phyloP scores from a whole-genome alignment of 2,329 filamentous ascomycete species.

The Metarhizium robertsii region DNA sequence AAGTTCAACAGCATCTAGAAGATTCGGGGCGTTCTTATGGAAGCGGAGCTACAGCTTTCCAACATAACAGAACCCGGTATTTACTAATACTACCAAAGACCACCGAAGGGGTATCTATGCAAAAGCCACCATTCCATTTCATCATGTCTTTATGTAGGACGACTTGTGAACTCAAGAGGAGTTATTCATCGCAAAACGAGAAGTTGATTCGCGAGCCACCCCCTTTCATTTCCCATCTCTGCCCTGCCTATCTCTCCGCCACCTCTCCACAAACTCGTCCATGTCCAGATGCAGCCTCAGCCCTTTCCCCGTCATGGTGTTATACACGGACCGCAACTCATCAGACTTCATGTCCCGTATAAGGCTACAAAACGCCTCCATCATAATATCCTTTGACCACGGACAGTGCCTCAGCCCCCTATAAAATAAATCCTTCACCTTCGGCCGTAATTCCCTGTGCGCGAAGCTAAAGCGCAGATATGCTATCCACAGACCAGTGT shows the following conservation, averaged over 20 bases:
- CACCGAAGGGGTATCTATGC: too few relatives aligned
- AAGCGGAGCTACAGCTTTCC: too few relatives aligned
- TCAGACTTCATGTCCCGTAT: conserved; percentile 32
- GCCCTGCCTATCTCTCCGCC: conserved; percentile 12
- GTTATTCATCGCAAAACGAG: too few relatives aligned
- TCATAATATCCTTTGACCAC: conserved; percentile 38
- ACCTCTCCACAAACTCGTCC: conserved; percentile 35
- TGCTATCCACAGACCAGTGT: conserved; percentile 35
- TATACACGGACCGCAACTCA: conserved; percentile 40
- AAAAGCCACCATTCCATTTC: too few relatives aligned
- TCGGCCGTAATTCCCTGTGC: conserved; percentile 27
- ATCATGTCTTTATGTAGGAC: background rate
- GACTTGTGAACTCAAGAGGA: background rate
- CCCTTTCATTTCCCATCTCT: background rate
- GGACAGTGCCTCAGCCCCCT: conserved; percentile 37
- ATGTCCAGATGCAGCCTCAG: conserved; percentile 41
- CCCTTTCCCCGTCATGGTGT: conserved; percentile 38
- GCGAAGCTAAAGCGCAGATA: conserved; percentile 39
- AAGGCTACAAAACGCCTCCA: conserved; percentile 42
- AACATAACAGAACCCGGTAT: too few relatives aligned
- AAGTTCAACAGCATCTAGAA: too few relatives aligned
- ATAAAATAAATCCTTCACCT: conserved; percentile 39
- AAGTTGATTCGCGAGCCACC: background rate
- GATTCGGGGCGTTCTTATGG: too few relatives aligned
- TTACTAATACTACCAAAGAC: too few relatives aligned